Evolutionary conservation across 164 flowering plant species (phyloP), one percentile per base, ranked within the genome.

Genomic region (Berberis vulgaris): DNA sequence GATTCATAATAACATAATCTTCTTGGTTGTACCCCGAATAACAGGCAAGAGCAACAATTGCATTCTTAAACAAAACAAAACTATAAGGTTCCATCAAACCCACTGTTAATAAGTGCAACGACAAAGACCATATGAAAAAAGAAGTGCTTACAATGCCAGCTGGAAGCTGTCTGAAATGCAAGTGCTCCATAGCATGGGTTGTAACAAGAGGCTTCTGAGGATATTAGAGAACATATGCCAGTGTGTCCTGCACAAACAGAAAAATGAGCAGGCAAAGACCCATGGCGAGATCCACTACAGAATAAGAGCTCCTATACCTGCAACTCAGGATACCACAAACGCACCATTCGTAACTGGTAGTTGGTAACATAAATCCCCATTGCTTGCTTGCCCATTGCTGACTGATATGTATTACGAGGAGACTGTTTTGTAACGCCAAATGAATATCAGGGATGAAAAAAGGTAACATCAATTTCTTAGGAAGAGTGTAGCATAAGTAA

Each of bases 371-470:
- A 91, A 26, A 95, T 95, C 8, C 99, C 99, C 99, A 91, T 91
- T 54, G 97, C 97, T 80, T 95, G 97, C 77, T 95, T 95, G 3
- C 99, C 97, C 99, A 95, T 95, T 42, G 99, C 97, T 44, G 99
- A 95, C 75, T 95, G 97, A 71, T 91, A 91, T 2, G 97, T 95
- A 68, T 95, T 95, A 85, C 97, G 97, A 39, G 99, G 99, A 7
- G 97, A 95, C 97, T 95, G 54, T 9, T 2, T 52, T 52, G 54
- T 7, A 52, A 4, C 13, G n/a, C 26, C 26, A 26, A 26, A 11
- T 10, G 54, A 2, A 3, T 52, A 52, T 52, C 10, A 52, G 54
- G n/a, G 10, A 52, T 2, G 50, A 41, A 26, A 61, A 45, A 12
- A 62, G 42, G 39, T 41, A 42, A 45, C 26, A 38, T 26, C 26